A percentile compares a stretch with the other conserved stretches of the same genome.
phyloP scores from a whole-genome alignment of 2,329 filamentous ascomycete genomes.

The Sporothrix mexicana region DNA sequence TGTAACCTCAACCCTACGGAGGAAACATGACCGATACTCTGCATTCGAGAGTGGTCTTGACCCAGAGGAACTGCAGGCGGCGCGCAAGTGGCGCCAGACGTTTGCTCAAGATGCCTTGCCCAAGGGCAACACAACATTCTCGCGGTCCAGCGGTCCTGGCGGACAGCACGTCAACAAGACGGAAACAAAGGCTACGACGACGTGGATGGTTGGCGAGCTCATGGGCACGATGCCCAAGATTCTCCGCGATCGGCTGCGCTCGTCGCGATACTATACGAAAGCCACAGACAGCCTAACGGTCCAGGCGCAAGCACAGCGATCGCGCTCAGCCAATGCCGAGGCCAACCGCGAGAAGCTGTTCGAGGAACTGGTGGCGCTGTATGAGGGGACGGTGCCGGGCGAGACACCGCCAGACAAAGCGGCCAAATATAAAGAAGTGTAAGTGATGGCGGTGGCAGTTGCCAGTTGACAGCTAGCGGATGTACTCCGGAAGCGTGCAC shows the following conservation, averaged over 20 bases:
- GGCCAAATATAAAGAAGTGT: constrained; percentile 58
- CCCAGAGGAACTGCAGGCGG: constrained; percentile 56
- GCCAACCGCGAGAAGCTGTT: constrained; percentile 58
- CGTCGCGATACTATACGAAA: constrained; percentile 60
- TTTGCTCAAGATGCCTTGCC: constrained; percentile 55
- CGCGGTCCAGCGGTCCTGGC: constrained; percentile 65
- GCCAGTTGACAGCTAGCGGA: not conserved
- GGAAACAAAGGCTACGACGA: constrained; percentile 64
- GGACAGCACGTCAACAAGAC: constrained; percentile 71
- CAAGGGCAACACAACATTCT: constrained; percentile 58
- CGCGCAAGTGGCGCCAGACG: constrained; percentile 57
- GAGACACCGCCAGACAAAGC: constrained; percentile 54
- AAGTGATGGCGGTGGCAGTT: constrained; percentile 40
- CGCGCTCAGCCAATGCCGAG: constrained; percentile 57
- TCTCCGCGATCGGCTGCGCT: constrained; percentile 54
- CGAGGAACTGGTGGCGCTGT: constrained; percentile 57
- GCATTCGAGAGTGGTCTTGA: constrained; percentile 59
- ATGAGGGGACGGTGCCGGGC: constrained; percentile 53
- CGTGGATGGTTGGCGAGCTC: constrained; percentile 57
- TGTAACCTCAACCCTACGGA: not conserved
- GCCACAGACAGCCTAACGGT: constrained; percentile 60
- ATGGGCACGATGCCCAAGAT: constrained; percentile 53
- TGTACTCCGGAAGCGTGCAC: not conserved
- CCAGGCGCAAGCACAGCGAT: constrained; percentile 61
- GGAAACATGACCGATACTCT: constrained; percentile 47